Evolutionary conservation across 768 basidiomycete species (phyloP).

Genomic region (Hortiboletus flavorubellus): DNA sequence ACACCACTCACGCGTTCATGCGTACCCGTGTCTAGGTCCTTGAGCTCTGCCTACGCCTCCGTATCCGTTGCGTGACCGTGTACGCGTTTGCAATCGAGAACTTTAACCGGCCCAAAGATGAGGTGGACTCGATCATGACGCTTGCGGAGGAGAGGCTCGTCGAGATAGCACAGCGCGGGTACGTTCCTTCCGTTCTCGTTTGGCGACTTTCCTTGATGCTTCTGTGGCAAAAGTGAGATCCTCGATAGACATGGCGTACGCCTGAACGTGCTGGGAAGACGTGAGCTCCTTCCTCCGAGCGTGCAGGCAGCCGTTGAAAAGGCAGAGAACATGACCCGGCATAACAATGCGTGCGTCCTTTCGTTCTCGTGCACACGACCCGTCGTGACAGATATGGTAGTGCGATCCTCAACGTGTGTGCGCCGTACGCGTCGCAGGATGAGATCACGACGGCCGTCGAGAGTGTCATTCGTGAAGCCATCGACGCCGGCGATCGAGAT

Average conservation of each 20-base stretch:
- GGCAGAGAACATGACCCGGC: constrained; percentile 73
- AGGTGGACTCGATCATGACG: constrained; percentile 87
- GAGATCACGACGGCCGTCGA: constrained; percentile 82
- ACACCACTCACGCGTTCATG: not conserved
- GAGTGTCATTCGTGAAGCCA: constrained; percentile 30
- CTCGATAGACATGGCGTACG: constrained; percentile 81
- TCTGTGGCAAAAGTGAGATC: constrained; percentile 55
- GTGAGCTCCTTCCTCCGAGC: constrained; percentile 68
- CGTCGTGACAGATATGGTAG: constrained; percentile 38
- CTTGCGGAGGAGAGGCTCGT: constrained; percentile 73
- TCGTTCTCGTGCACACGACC: not conserved
- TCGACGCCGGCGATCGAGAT: constrained; percentile 32
- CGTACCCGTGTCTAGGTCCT: constrained; percentile 54
- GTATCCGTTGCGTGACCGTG: constrained; percentile 81
- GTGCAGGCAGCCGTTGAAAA: constrained; percentile 66
- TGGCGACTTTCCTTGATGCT: not conserved
- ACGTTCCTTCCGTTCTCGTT: constrained; percentile 23
- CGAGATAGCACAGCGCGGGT: constrained; percentile 84
- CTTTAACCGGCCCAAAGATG: constrained; percentile 82
- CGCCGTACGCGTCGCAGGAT: constrained; percentile 89
- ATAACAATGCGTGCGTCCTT: constrained; percentile 60
- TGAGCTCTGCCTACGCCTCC: constrained; percentile 79
- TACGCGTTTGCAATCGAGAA: constrained; percentile 99
- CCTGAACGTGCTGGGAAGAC: constrained; percentile 77
- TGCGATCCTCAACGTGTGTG: constrained; percentile 86